A percentile compares a stretch with the other conserved stretches of the same genome.
phyloP scores from a whole-genome alignment of 2,329 filamentous ascomycete species.

The Pseudogymnoascus sp. region DNA sequence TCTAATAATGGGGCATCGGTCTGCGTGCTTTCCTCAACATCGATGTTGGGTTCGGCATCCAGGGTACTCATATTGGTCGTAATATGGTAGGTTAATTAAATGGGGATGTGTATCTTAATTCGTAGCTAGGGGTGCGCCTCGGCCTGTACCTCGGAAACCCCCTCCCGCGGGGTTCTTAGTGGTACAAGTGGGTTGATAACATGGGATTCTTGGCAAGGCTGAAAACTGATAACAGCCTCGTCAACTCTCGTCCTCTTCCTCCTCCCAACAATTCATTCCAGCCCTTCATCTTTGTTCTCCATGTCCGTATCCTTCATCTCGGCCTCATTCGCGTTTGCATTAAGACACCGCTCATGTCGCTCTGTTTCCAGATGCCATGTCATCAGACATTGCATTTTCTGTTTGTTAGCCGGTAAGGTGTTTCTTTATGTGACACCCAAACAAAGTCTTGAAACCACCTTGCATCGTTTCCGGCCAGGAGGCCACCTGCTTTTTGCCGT shows the following conservation, averaged over 20 bases:
- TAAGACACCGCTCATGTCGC: neutral
- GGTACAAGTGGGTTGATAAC: neutral
- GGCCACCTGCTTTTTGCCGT: neutral
- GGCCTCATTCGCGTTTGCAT: neutral
- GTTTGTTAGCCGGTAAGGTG: neutral
- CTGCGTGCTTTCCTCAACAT: neutral
- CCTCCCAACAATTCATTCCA: neutral
- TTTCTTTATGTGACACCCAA: conserved; percentile 5
- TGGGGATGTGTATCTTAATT: neutral
- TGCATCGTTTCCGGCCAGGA: neutral
- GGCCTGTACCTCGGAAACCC: neutral
- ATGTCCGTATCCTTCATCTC: neutral
- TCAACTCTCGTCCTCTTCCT: neutral
- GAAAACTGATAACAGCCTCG: neutral
- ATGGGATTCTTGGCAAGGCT: conserved; percentile 7
- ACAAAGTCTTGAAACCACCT: neutral
- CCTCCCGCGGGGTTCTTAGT: neutral
- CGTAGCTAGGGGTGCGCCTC: neutral
- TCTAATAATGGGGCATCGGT: neutral
- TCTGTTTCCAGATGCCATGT: neutral
- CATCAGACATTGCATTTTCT: neutral
- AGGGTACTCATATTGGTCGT: neutral
- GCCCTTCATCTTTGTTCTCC: neutral
- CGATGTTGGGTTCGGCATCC: neutral
- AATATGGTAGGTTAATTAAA: neutral